Percentiles rank a stretch among this genome's conserved stretches.
These are phyloP conservation scores for Urtica urens DNA, from an alignment of 306 rosid species.

Conservation along the genomic window DNA sequence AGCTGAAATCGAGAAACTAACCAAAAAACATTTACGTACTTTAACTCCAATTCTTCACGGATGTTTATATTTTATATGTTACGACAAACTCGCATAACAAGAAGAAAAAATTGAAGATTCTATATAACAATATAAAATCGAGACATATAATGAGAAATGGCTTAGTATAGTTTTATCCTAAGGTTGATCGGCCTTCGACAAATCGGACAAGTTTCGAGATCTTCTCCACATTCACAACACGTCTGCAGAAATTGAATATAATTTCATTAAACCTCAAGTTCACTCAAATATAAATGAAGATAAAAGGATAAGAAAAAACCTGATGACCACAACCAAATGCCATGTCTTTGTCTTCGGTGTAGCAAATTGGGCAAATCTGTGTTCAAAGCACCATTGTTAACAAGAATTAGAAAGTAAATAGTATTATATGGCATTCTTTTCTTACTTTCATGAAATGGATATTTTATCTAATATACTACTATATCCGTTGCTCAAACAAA, in stretches of 20 bases:
- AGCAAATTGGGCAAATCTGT: slow-evolving; percentile 90
- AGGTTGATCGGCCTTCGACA: slow-evolving; percentile 60
- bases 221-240: slow-evolving; percentile 69
- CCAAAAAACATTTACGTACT: no score
- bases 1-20: no score
- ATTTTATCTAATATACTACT: no score
- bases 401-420: not conserved
- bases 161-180: slow-evolving; percentile 70
- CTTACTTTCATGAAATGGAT: slow-evolving; percentile 11
- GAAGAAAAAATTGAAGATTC: no score
- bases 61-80: no score
- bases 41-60: no score
- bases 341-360: slow-evolving; percentile 64
- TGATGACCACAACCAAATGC: slow-evolving; percentile 97
- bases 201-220: slow-evolving; percentile 68
- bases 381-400: no score
- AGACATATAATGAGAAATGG: no score
- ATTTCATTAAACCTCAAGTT: no score
- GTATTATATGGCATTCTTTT: not conserved
- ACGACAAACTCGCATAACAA: no score
- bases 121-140: no score
- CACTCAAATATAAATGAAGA: not conserved
- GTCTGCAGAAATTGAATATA: slow-evolving; percentile 66
- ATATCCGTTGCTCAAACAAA: no score
- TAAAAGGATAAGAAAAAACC: slow-evolving; percentile 31